A percentile compares a stretch with the other conserved stretches of the same genome.
Conservation (phyloP, 1,284 basidiomycete species). For the Blastosporella zonata region DNA sequence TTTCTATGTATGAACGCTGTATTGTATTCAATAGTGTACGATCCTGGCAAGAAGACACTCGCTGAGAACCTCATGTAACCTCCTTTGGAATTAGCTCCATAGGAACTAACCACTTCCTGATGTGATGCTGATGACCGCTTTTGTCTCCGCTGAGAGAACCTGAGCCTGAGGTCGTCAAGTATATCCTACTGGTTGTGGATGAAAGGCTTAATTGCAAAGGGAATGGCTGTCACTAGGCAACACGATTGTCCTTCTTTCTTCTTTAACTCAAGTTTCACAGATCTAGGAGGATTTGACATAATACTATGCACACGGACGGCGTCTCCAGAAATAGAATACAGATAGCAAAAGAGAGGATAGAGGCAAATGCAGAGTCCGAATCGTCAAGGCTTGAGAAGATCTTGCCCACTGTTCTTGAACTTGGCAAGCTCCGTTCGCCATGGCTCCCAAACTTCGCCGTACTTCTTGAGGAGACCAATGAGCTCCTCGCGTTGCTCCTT, state of each 20-base stretch:
- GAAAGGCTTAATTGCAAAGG: too few relatives aligned
- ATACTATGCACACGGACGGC: neutral
- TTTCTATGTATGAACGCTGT: slow-evolving; percentile 2
- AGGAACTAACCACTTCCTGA: too few relatives aligned
- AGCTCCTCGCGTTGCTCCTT: slow-evolving; percentile 85
- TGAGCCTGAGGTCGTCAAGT: too few relatives aligned
- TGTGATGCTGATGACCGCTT: too few relatives aligned
- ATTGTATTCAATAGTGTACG: neutral
- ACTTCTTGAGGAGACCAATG: slow-evolving; percentile 73
- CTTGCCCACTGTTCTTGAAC: slow-evolving; percentile 78
- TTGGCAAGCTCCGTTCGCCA: slow-evolving; percentile 81
- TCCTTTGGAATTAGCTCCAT: neutral
- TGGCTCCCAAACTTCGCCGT: slow-evolving; percentile 78
- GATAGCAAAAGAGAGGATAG: neutral
- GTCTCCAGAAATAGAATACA: neutral
- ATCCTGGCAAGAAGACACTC: neutral
- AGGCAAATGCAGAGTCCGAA: neutral
- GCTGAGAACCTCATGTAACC: too few relatives aligned
- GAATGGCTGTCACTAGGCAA: too few relatives aligned
- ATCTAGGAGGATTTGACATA: too few relatives aligned
- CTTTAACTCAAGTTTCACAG: too few relatives aligned
- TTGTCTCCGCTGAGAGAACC: too few relatives aligned
- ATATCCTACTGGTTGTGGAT: too few relatives aligned
- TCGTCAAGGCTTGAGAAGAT: slow-evolving; percentile 39
- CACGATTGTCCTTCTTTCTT: too few relatives aligned